phyloP scores from a whole-genome alignment of 2,329 filamentous ascomycete species.

The Claviceps arundinis region DNA sequence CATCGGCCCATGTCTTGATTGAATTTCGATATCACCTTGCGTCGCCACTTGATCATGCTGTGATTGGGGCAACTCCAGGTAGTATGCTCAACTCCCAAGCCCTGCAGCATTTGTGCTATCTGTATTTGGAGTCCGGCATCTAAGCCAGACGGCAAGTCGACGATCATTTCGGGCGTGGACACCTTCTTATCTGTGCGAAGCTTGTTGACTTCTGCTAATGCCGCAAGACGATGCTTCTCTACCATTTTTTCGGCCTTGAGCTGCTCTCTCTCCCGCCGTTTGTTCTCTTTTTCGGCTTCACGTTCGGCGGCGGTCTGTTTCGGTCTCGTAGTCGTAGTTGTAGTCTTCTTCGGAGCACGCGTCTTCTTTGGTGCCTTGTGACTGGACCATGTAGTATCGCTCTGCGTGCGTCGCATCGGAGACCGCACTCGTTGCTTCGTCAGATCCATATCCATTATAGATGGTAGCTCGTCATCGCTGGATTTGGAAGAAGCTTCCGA shows the following conservation, averaged over 20 bases:
- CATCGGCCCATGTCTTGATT: constrained; percentile 48
- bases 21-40: constrained; percentile 51
- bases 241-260: constrained; percentile 47
- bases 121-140: constrained; percentile 31
- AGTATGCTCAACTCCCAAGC: constrained; percentile 33
- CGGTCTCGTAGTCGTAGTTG: constrained; percentile 33
- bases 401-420: constrained; percentile 18
- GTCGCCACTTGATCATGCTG: constrained; percentile 52
- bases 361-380: constrained; percentile 20
- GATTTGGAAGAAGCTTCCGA: constrained; percentile 18
- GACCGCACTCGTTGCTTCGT: constrained; percentile 11
- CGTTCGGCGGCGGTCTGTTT: constrained; percentile 3
- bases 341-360: constrained; percentile 21
- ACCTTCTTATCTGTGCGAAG: constrained; percentile 59
- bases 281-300: constrained; percentile 36
- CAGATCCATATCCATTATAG: constrained; percentile 28
- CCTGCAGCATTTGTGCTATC: constrained; percentile 35
- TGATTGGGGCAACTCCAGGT: constrained; percentile 32
- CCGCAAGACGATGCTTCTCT: constrained; percentile 51
- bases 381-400: constrained; percentile 14
- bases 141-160: constrained; percentile 50
- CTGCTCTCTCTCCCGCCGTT: constrained; percentile 42
- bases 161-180: constrained; percentile 64
- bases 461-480: constrained; percentile 38
- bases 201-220: constrained; percentile 62